Conservation (phyloP, 371 early-diverging fungal genomes). For the Rhizomucor miehei region DNA sequence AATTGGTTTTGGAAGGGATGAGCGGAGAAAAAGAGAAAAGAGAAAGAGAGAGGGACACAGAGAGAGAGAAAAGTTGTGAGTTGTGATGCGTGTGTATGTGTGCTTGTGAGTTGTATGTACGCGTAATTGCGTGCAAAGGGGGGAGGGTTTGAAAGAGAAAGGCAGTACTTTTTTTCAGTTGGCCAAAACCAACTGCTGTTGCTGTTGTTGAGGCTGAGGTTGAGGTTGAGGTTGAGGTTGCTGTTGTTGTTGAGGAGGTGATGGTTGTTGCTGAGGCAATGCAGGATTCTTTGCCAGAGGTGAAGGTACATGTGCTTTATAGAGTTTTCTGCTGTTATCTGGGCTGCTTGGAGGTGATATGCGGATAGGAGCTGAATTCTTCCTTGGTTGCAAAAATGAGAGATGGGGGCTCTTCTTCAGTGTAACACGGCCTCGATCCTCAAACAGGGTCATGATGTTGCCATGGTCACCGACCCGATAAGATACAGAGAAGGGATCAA, state of each 20-base stretch:
- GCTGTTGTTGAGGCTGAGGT: conserved; percentile 17
- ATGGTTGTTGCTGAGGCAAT: not conserved
- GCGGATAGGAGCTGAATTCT: conserved; percentile 42
- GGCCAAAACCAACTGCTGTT: conserved; percentile 21
- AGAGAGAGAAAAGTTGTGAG: not conserved
- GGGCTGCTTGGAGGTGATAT: conserved; percentile 57
- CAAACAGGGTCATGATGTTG: conserved; percentile 62
- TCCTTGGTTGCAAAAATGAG: conserved; percentile 20
- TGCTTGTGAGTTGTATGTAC: no score
- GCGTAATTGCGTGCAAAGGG: no score
- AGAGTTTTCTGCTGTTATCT: conserved; percentile 24
- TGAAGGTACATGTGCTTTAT: conserved; percentile 19
- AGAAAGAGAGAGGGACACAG: not conserved
- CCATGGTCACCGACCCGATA: conserved; percentile 77
- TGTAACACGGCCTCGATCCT: conserved; percentile 55
- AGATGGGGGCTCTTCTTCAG: conserved; percentile 19
- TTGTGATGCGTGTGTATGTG: no score
- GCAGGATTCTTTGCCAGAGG: conserved; percentile 13
- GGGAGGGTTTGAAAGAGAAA: no score
- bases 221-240: conserved; percentile 18
- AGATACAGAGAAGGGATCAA: conserved; percentile 71
- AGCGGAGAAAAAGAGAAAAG: not conserved
- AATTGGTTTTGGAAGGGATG: not conserved
- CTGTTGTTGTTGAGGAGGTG: conserved; percentile 9
- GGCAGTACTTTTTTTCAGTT: conserved; percentile 8